Base-by-base conservation (phyloP, 1,284 basidiomycete genomes). In the Butyriboletus appendiculatus region DNA sequence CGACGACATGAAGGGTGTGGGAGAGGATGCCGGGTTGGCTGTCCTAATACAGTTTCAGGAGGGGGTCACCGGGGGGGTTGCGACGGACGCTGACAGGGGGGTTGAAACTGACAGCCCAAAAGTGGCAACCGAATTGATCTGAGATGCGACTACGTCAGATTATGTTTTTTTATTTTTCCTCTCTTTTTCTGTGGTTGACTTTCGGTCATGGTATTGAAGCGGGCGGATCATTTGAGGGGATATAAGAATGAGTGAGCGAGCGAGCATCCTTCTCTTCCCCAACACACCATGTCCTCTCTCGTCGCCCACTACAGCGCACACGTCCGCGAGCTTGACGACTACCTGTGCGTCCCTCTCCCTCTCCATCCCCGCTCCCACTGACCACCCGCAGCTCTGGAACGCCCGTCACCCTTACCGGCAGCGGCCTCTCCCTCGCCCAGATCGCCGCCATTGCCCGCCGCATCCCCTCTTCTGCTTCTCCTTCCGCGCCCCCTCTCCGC, bases 371-470 rank as follows among this genome's bases (percentile, higher is more conserved):
- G 11, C 33, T 16, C 38, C 2, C 24, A 50, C 54, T 60, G n/a
- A 57, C 51, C 54, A 47, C 37, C 12, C 44, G 1, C 48, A 89
- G 86, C 65, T 73, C 76, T 45, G 88, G 88, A 15, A 77, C 78
- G 46, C 69, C 81, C 8, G 78, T 93, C 51, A 64, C 79, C 15
- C 74, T 94, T 48, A 83, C 89, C 57, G 92, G 92, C 5, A 76
- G 86, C 59, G 79, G 72, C 15, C 80, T 94, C 37, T 82, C 90
- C 1, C 81, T 93, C 52, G 80, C 88, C 5, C 87, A 86, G 46
- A 82, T 94, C 14, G 80, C 85, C 16, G 89, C 89, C 15, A 78
- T 84, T 5, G 84, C 91, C 0, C 82, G 90, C 48, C 84, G 85
- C 61, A 67, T 76, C 38, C 80, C 83, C 26, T 44, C 50, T 3